These are phyloP conservation scores for Saccharum spontaneum DNA, from an alignment of 176 grass and related monocot species.

Conservation along the genomic window DNA sequence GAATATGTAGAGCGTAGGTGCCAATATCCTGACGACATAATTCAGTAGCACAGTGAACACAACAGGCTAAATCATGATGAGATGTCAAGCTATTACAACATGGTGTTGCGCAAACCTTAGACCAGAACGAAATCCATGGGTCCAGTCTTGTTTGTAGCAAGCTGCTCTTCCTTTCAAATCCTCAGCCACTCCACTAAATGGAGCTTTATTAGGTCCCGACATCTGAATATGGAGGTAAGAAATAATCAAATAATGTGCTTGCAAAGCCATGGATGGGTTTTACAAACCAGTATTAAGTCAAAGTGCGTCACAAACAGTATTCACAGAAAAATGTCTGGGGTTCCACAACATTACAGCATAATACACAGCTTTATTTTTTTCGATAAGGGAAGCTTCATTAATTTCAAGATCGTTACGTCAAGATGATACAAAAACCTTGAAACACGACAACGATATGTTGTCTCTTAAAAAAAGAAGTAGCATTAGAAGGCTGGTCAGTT, in stretches of 20 bases:
- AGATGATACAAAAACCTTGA: too few relatives aligned
- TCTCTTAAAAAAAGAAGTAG: neutral
- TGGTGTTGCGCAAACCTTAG: constrained; percentile 47
- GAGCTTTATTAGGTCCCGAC: constrained; percentile 25
- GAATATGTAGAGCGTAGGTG: constrained; percentile 81
- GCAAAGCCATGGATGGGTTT: neutral
- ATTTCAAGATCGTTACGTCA: too few relatives aligned
- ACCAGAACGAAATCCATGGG: constrained; percentile 49
- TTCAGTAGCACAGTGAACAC: constrained; percentile 29
- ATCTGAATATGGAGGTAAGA: constrained; percentile 26
- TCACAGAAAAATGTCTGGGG: neutral
- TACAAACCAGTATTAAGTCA: neutral
- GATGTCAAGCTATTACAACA: neutral
- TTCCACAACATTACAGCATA: constrained; percentile 10
- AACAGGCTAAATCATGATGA: neutral
- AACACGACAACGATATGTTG: too few relatives aligned
- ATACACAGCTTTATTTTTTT: neutral
- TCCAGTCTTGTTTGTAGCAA: constrained; percentile 86
- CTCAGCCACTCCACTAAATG: constrained; percentile 60
- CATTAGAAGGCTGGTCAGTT: constrained; percentile 7
- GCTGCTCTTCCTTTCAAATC: constrained; percentile 74
- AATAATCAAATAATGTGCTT: constrained; percentile 12
- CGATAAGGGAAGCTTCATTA: too few relatives aligned
- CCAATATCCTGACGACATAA: constrained; percentile 67
- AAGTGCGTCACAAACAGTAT: neutral